Evolutionary conservation across 2,329 filamentous ascomycete genomes (phyloP).

Genomic region (Diaporthe helianthi): DNA sequence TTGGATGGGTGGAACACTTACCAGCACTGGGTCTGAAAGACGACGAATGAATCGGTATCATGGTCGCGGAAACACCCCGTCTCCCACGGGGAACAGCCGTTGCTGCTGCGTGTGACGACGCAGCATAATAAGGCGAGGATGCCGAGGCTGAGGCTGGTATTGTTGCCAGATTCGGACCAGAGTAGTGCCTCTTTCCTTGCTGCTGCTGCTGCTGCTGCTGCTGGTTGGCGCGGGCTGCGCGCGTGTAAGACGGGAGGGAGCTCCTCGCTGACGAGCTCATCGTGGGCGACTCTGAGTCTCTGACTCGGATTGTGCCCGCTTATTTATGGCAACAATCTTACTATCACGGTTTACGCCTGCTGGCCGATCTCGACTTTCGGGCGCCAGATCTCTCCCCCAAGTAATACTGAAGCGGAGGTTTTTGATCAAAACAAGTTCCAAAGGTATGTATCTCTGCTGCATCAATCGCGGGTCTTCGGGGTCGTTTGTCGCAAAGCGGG

Average conservation of each 20-base stretch:
- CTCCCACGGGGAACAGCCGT: background rate
- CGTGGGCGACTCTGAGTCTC: background rate
- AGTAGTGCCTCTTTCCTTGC: background rate
- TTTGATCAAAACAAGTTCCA: background rate
- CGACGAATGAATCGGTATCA: constrained; percentile 1
- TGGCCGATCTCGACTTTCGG: background rate
- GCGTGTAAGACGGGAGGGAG: constrained; percentile 22
- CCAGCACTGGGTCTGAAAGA: background rate
- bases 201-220: background rate
- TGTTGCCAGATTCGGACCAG: background rate
- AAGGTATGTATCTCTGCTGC: background rate
- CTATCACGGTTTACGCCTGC: constrained; percentile 4
- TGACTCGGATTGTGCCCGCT: constrained; percentile 3
- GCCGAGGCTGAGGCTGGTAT: background rate
- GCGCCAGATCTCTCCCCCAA: background rate
- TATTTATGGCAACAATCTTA: constrained; percentile 9
- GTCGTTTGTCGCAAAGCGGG: background rate
- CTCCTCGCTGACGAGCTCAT: constrained; percentile 16
- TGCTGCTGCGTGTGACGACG: background rate
- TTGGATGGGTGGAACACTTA: constrained; percentile 21
- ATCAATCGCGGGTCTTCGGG: background rate
- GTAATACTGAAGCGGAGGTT: background rate
- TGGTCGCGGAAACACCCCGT: constrained; percentile 12
- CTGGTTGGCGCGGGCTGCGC: background rate
- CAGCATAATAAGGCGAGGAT: background rate